Conservation (phyloP, 2,329 filamentous ascomycete genomes). For the Alternaria brassicicola region DNA sequence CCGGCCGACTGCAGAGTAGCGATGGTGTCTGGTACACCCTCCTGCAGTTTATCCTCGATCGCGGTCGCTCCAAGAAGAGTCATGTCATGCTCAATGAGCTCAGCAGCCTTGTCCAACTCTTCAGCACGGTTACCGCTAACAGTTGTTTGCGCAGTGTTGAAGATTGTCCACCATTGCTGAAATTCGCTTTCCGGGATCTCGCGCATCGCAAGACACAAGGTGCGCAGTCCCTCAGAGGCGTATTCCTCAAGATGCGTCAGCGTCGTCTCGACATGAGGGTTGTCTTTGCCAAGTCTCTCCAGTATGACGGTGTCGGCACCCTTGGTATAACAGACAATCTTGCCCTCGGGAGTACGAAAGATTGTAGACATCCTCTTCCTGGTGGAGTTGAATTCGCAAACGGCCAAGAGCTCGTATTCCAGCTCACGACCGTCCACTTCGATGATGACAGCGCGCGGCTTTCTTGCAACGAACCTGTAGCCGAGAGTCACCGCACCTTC, state of each 20-base stretch:
- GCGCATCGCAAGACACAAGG: slow-evolving; percentile 91
- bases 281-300: slow-evolving; percentile 82
- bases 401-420: slow-evolving; percentile 89
- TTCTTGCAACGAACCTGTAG: slow-evolving; percentile 88
- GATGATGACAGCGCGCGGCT: slow-evolving; percentile 86
- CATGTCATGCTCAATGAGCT: slow-evolving; percentile 92
- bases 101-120: slow-evolving; percentile 94
- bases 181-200: slow-evolving; percentile 91
- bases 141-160: slow-evolving; percentile 85
- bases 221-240: slow-evolving; percentile 92
- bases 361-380: slow-evolving; percentile 98
- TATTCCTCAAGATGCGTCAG: slow-evolving; percentile 97
- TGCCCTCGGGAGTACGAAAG: slow-evolving; percentile 94
- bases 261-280: slow-evolving; percentile 83
- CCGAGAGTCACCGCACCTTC: slow-evolving; percentile 85
- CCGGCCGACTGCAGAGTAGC: slow-evolving; percentile 95
- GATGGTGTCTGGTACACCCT: slow-evolving; percentile 97
- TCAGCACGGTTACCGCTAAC: slow-evolving; percentile 91
- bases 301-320: slow-evolving; percentile 97
- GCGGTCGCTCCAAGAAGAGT: slow-evolving; percentile 92
- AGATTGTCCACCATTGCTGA: slow-evolving; percentile 83
- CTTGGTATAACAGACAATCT: slow-evolving; percentile 92
- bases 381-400: slow-evolving; percentile 99
- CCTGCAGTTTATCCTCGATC: slow-evolving; percentile 95
- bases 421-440: slow-evolving; percentile 70